A percentile compares a stretch with the other conserved stretches of the same genome.
Conservation (phyloP, 495 filamentous ascomycete genomes). For the Hypoxylon subgilvum region DNA sequence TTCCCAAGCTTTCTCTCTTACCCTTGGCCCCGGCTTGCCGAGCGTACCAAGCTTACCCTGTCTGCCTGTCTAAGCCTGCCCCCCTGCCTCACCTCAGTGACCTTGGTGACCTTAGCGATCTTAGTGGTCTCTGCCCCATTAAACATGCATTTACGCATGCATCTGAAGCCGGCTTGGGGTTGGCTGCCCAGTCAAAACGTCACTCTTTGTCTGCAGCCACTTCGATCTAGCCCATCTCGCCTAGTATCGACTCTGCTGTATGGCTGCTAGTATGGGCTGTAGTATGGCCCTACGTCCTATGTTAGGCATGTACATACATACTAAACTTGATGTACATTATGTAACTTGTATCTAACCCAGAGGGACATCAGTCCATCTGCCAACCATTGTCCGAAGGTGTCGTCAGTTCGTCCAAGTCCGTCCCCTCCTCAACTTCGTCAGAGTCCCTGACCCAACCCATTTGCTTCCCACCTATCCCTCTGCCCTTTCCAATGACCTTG, state of each 20-base stretch:
- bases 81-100: no score
- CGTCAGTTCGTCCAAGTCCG: conserved; percentile 30
- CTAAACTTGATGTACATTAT: no score
- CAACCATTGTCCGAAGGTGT: conserved; percentile 27
- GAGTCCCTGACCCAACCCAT: conserved; percentile 16
- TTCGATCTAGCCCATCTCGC: conserved; percentile 17
- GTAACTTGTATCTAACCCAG: no score
- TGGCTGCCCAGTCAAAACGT: conserved; percentile 36
- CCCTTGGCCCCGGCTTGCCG: conserved; percentile 24
- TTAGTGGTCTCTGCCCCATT: conserved; percentile 17
- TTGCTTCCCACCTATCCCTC: conserved; percentile 17
- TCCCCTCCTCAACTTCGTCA: conserved; percentile 2
- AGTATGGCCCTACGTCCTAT: no score
- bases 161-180: conserved; percentile 33
- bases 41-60: conserved; percentile 7
- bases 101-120: no score
- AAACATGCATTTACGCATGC: conserved; percentile 39
- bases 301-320: conserved; percentile 24
- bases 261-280: no score
- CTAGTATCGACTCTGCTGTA: conserved; percentile 7
- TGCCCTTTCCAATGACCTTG: conserved; percentile 23
- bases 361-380: conserved; percentile 1
- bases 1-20: conserved; percentile 17
- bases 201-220: conserved; percentile 31
- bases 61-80: conserved; percentile 12